Percentiles rank a stretch among this genome's conserved stretches.
Evolutionary conservation across 495 filamentous ascomycete genomes (phyloP).

Genomic region (Aspergillus coremiiformis): DNA sequence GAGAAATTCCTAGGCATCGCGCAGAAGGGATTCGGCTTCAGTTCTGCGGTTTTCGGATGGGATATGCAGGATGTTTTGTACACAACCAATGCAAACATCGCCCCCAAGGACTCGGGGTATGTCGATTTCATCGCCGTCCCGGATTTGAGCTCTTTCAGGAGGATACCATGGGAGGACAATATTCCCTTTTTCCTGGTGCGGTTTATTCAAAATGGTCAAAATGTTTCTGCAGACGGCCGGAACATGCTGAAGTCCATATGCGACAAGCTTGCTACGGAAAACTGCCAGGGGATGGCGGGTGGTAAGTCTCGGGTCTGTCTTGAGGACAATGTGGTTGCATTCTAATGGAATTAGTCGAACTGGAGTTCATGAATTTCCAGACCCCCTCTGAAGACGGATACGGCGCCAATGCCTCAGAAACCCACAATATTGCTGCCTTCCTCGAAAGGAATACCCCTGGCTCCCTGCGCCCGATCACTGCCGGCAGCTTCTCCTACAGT

Average conservation of each 20-base stretch:
- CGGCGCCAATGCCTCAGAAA: constrained; percentile 38
- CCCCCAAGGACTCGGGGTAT: constrained; percentile 81
- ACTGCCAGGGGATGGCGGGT: constrained; percentile 74
- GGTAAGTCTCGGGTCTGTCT: constrained; percentile 39
- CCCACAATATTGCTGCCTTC: constrained; percentile 58
- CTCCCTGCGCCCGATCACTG: constrained; percentile 63
- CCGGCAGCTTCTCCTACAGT: constrained; percentile 93
- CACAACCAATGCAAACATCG: constrained; percentile 68
- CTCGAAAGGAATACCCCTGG: constrained; percentile 60
- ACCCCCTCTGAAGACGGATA: constrained; percentile 44
- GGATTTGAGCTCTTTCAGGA: constrained; percentile 66
- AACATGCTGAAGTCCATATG: constrained; percentile 57
- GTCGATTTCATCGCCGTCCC: constrained; percentile 73
- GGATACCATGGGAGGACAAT: constrained; percentile 85
- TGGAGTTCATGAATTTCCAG: constrained; percentile 89
- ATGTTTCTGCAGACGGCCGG: constrained; percentile 68
- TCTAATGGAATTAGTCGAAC: constrained; percentile 54
- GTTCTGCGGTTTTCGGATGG: constrained; percentile 91
- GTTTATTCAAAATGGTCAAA: constrained; percentile 52
- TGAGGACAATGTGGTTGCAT: not conserved
- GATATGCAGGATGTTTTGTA: constrained; percentile 93
- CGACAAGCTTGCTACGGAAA: constrained; percentile 54
- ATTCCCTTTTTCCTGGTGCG: constrained; percentile 86
- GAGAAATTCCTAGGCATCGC: constrained; percentile 84
- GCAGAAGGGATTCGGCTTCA: constrained; percentile 79